Evolutionary conservation across 2,329 filamentous ascomycete genomes (phyloP).

Genomic region (Lasiodiplodia gonubiensis): DNA sequence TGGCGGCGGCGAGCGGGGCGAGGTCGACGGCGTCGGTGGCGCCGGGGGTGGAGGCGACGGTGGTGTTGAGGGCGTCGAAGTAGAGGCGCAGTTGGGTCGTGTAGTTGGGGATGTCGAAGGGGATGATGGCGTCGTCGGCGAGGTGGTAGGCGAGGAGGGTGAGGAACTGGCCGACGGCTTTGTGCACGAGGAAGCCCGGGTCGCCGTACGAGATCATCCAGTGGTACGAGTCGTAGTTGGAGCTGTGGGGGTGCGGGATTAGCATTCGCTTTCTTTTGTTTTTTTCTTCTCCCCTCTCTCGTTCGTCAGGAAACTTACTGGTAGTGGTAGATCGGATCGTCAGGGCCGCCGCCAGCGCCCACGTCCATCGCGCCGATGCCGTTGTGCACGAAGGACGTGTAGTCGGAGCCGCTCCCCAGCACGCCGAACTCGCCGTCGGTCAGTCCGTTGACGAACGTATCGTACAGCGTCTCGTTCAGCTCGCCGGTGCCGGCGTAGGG

Average conservation of each 20-base stretch:
- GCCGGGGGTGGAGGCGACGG: slow-evolving; percentile 35
- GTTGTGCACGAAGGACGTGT: slow-evolving; percentile 54
- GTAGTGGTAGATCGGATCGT: slow-evolving; percentile 51
- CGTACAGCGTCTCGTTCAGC: slow-evolving; percentile 50
- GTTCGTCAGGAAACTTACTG: slow-evolving; percentile 32
- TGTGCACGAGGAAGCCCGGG: slow-evolving; percentile 57
- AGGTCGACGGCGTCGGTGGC: slow-evolving; percentile 44
- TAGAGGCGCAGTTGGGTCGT: slow-evolving; percentile 46
- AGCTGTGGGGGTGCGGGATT: background rate
- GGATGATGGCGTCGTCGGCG: slow-evolving; percentile 46
- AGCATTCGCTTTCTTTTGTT: background rate
- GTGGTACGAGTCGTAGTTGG: slow-evolving; percentile 55
- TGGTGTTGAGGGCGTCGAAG: slow-evolving; percentile 41
- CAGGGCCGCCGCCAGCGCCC: slow-evolving; percentile 45
- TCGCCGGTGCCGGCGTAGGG: slow-evolving; percentile 44
- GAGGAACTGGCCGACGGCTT: slow-evolving; percentile 56
- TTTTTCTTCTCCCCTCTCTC: background rate
- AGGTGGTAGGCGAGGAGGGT: slow-evolving; percentile 52
- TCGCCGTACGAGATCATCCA: slow-evolving; percentile 61
- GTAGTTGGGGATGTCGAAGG: slow-evolving; percentile 48
- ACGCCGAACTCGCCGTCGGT: slow-evolving; percentile 48
- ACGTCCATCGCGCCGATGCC: slow-evolving; percentile 53
- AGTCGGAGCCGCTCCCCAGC: slow-evolving; percentile 55
- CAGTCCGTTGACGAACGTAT: slow-evolving; percentile 47
- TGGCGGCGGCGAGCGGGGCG: slow-evolving; percentile 41